Percentiles rank a stretch among this genome's conserved stretches.
phyloP scores from a whole-genome alignment of 2,329 filamentous ascomycete species.

The Colletotrichum acutatum region DNA sequence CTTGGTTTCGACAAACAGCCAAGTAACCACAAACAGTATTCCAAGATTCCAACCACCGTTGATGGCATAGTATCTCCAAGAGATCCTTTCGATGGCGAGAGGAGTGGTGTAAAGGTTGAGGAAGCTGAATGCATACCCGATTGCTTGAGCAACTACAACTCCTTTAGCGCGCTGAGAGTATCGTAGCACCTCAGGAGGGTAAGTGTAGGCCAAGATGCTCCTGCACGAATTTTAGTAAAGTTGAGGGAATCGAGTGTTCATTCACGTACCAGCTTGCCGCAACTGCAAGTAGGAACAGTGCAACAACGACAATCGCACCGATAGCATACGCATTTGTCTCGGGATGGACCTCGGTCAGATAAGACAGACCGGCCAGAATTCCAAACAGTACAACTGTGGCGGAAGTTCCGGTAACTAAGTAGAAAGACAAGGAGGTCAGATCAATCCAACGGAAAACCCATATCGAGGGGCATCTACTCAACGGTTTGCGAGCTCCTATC shows the following conservation, averaged over 20 bases:
- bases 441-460: no score
- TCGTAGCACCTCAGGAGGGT: no score
- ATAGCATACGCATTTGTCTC: not conserved
- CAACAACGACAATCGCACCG: conserved; percentile 1
- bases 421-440: no score
- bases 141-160: conserved; percentile 1
- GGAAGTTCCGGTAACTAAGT: no score
- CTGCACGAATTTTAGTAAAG: no score
- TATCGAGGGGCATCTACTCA: no score
- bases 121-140: conserved; percentile 8
- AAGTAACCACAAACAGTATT: not conserved
- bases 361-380: not conserved
- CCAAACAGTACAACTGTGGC: no score
- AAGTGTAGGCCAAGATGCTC: no score
- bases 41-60: not conserved
- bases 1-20: not conserved
- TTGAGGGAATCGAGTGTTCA: no score
- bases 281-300: conserved; percentile 10
- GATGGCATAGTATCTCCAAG: not conserved
- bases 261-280: conserved; percentile 4
- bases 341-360: not conserved
- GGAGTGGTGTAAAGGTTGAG: conserved; percentile 9
- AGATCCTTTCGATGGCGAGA: not conserved
- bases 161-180: not conserved
- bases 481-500: no score